Conservation (phyloP, 148 eudicot species). For the Dysphania ambrosioides region DNA sequence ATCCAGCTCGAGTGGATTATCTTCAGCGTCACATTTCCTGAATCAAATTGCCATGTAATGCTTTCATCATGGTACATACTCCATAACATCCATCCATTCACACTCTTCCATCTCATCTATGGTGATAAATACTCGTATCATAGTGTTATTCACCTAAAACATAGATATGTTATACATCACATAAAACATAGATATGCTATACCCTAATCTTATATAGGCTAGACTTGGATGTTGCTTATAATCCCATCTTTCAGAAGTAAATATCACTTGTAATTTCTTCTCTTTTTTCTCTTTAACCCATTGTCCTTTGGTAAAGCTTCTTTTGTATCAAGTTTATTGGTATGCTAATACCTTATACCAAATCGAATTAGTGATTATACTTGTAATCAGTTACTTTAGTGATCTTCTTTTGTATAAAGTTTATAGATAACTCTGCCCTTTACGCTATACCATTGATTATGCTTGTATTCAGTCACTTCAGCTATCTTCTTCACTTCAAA, state of each 20-base stretch:
- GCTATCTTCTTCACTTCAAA: too few relatives aligned
- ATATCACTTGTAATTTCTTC: too few relatives aligned
- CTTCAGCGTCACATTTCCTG: slow-evolving; percentile 60
- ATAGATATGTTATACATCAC: too few relatives aligned
- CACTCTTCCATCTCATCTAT: slow-evolving; percentile 7
- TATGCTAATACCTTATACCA: background rate
- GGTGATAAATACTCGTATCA: slow-evolving; percentile 10
- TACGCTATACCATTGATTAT: too few relatives aligned
- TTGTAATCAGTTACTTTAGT: too few relatives aligned
- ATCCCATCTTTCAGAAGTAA: background rate
- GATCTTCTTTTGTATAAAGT: too few relatives aligned
- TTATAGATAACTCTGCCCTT: too few relatives aligned
- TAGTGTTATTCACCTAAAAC: slow-evolving; percentile 1
- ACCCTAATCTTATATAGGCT: slow-evolving; percentile 21
- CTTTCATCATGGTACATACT: slow-evolving; percentile 20
- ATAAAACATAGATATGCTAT: slow-evolving; percentile 23
- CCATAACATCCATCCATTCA: slow-evolving; percentile 1
- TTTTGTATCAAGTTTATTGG: slow-evolving; percentile 5
- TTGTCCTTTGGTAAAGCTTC: too few relatives aligned
- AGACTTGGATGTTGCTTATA: slow-evolving; percentile 12
- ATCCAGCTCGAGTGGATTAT: slow-evolving; percentile 82
- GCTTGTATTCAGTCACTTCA: too few relatives aligned
- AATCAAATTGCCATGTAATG: slow-evolving; percentile 12
- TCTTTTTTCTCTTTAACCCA: background rate
- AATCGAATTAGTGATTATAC: slow-evolving; percentile 3